These are phyloP conservation scores for Neodidymelliopsis sp. DNA, from an alignment of 2,329 filamentous ascomycete species.

Conservation along the genomic window DNA sequence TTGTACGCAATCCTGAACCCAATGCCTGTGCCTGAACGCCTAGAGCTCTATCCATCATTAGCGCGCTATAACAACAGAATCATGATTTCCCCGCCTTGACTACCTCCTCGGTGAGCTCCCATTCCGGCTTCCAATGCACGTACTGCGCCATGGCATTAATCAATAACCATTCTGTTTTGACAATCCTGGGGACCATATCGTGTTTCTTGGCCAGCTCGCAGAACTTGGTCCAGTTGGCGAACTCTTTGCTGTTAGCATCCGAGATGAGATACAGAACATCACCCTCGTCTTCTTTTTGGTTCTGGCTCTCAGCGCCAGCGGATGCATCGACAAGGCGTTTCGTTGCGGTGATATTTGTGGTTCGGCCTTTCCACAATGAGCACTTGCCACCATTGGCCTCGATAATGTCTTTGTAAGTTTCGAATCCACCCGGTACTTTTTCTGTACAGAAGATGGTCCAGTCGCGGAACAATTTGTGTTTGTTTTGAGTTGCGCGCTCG, in stretches of 20 bases:
- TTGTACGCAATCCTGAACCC: constrained; percentile 20
- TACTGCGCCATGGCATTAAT: constrained; percentile 89
- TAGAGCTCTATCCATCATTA: constrained; percentile 21
- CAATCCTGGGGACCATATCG: constrained; percentile 81
- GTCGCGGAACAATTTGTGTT: constrained; percentile 75
- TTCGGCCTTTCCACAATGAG: constrained; percentile 76
- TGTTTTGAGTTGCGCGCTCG: constrained; percentile 75
- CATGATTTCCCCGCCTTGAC: constrained; percentile 33
- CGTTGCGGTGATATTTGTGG: constrained; percentile 67
- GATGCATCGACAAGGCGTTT: constrained; percentile 42
- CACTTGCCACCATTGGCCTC: constrained; percentile 88
- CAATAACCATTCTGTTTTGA: constrained; percentile 87
- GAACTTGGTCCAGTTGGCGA: constrained; percentile 80
- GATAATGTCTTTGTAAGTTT: constrained; percentile 85
- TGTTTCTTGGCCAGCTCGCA: constrained; percentile 78
- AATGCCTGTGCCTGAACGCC: constrained; percentile 27
- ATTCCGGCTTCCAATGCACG: constrained; percentile 55
- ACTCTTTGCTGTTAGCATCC: constrained; percentile 70
- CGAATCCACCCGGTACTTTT: constrained; percentile 78
- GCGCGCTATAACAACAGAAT: constrained; percentile 7
- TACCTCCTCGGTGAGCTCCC: constrained; percentile 45
- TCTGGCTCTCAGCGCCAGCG: constrained; percentile 55
- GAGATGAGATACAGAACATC: constrained; percentile 79
- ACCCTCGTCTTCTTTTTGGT: constrained; percentile 67
- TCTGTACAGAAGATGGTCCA: constrained; percentile 86